Conservation (phyloP, 352 stramenopile genomes). For the Phytopythium kandeliae region DNA sequence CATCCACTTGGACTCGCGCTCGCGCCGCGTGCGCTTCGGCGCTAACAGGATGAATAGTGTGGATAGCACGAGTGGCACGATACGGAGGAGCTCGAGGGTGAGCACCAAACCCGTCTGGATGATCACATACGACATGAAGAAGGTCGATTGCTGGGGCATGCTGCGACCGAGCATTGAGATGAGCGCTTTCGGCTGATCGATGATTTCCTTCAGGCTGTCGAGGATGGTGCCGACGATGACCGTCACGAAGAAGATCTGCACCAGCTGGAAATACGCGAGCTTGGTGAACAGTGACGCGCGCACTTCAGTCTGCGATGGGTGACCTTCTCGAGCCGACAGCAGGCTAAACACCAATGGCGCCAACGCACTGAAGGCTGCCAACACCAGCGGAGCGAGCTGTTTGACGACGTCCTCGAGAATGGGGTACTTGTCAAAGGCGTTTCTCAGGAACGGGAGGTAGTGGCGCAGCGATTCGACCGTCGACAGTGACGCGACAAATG, state of each 20-base stretch:
- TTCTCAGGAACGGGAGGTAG: constrained; percentile 57
- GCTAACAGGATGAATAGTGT: constrained; percentile 46
- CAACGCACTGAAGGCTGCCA: constrained; percentile 54
- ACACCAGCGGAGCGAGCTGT: constrained; percentile 60
- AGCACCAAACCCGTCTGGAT: constrained; percentile 57
- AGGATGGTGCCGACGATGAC: constrained; percentile 73
- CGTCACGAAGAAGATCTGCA: constrained; percentile 82
- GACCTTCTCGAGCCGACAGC: constrained; percentile 56
- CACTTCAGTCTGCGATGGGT: constrained; percentile 63
- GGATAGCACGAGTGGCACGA: constrained; percentile 43
- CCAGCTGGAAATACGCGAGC: constrained; percentile 74
- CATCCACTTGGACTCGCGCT: constrained; percentile 49
- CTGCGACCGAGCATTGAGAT: constrained; percentile 66
- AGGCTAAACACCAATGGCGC: constrained; percentile 61
- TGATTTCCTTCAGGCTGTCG: constrained; percentile 63
- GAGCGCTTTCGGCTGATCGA: constrained; percentile 63
- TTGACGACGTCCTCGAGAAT: constrained; percentile 57
- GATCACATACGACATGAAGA: constrained; percentile 83
- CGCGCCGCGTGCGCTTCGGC: constrained; percentile 52
- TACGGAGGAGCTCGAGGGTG: constrained; percentile 54
- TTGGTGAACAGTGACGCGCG: constrained; percentile 66
- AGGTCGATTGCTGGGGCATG: constrained; percentile 79
- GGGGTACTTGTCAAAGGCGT: constrained; percentile 56
- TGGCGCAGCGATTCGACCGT: constrained; percentile 62
- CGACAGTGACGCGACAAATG: constrained; percentile 65